These are phyloP conservation scores for Coemansia sp. DNA, from an alignment of 192 early-diverging fungal genomes.

Conservation along the genomic window DNA sequence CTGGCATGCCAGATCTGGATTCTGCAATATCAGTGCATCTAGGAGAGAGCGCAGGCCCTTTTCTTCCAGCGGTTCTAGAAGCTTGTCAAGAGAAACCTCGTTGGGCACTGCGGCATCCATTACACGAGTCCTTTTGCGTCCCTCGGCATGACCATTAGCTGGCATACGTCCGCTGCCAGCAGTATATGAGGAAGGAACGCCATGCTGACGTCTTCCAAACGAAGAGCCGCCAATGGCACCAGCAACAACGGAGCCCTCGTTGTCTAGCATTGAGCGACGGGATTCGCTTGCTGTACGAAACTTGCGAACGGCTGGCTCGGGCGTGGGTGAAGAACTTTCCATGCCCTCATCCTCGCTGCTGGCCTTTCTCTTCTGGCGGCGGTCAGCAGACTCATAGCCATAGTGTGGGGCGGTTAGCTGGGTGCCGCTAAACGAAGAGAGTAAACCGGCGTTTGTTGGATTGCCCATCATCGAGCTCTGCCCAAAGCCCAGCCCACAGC, in stretches of 20 bases:
- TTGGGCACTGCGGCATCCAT: conserved; percentile 19
- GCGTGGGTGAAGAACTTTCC: conserved; percentile 46
- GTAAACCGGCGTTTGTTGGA: background rate
- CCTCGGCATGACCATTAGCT: conserved; percentile 2
- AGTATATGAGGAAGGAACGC: background rate
- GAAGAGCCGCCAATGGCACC: conserved; percentile 13
- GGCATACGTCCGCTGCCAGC: background rate
- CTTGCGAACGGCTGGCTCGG: conserved; percentile 34
- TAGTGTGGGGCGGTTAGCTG: background rate
- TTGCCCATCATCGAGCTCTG: conserved; percentile 16
- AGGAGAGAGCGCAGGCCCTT: conserved; percentile 76
- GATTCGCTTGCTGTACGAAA: conserved; percentile 21
- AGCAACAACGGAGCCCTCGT: conserved; percentile 22
- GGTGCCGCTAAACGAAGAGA: background rate
- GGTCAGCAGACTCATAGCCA: conserved; percentile 11
- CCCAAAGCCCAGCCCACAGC: conserved; percentile 44
- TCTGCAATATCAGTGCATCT: conserved; percentile 65
- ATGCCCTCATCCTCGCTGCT: conserved; percentile 54
- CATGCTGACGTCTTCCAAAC: conserved; percentile 11
- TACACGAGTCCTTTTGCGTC: conserved; percentile 44
- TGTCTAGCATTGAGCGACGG: conserved; percentile 8
- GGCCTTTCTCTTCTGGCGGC: conserved; percentile 48
- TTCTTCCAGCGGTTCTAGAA: conserved; percentile 65
- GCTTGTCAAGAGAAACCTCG: conserved; percentile 54
- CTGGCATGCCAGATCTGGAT: conserved; percentile 70